Conservation (phyloP, 768 basidiomycete species). For the Suillus alpinus region DNA sequence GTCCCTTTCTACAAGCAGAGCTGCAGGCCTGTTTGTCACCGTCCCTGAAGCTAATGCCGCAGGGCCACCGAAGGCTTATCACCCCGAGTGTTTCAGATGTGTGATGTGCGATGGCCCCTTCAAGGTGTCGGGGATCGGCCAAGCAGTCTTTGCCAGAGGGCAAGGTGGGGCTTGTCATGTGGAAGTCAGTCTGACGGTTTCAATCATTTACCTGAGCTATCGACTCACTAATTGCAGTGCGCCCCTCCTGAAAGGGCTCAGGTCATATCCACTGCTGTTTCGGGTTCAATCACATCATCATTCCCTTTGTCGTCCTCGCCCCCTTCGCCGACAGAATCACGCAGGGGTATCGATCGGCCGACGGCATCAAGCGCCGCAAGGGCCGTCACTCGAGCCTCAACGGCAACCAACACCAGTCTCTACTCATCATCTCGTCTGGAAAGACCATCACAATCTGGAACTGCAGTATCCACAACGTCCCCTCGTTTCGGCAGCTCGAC, state of each 20-base stretch:
- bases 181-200: constrained; percentile 35
- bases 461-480: constrained; percentile 14
- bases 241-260: constrained; percentile 36
- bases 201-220: constrained; percentile 2
- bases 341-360: constrained; percentile 17
- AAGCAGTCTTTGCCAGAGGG: constrained; percentile 69
- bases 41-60: constrained; percentile 50
- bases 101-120: constrained; percentile 62
- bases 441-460: constrained; percentile 15
- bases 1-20: constrained; percentile 53
- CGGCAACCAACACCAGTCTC: constrained; percentile 10
- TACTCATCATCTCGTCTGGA: constrained; percentile 33
- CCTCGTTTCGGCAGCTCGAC: constrained; percentile 39
- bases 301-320: constrained; percentile 8
- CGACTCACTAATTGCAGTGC: constrained; percentile 32
- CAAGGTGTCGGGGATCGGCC: constrained; percentile 56
- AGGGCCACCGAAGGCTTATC: constrained; percentile 58
- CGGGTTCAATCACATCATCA: constrained; percentile 12
- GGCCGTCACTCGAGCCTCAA: constrained; percentile 10
- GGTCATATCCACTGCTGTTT: constrained; percentile 12
- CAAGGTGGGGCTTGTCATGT: constrained; percentile 68
- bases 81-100: constrained; percentile 76
- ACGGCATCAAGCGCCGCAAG: constrained; percentile 4
- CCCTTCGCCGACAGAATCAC: constrained; percentile 18
- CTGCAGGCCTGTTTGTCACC: constrained; percentile 67